Evolutionary conservation across 768 basidiomycete species (phyloP).

Genomic region (Dendrothele bispora): DNA sequence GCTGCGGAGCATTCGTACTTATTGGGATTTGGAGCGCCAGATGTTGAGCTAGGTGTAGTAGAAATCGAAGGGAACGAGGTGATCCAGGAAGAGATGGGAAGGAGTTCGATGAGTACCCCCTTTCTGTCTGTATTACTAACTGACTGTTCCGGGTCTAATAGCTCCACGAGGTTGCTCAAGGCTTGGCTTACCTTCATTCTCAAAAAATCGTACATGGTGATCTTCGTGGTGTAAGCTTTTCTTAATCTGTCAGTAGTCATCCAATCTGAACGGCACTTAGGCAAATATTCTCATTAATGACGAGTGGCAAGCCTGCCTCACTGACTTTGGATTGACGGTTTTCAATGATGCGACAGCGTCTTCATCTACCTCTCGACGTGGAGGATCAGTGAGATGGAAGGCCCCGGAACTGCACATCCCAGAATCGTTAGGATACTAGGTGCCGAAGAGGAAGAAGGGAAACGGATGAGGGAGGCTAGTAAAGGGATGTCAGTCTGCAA

Average conservation of each 20-base stretch:
- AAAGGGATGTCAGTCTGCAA: no score
- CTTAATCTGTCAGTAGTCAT: not conserved
- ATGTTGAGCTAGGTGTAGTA: no score
- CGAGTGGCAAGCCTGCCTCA: constrained; percentile 28
- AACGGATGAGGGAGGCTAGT: no score
- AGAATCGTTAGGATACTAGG: constrained; percentile 23
- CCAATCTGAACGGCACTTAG: not conserved
- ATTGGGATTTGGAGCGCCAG: no score
- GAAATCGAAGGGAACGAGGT: no score
- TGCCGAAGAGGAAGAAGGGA: no score
- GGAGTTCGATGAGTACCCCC: no score
- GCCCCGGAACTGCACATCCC: constrained; percentile 35
- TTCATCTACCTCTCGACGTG: constrained; percentile 21
- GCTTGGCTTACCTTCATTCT: constrained; percentile 9
- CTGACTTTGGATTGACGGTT: constrained; percentile 33
- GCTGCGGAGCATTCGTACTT: no score
- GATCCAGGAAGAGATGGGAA: no score
- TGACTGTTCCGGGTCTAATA: no score
- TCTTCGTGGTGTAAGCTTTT: constrained; percentile 7
- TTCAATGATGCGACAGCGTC: constrained; percentile 27
- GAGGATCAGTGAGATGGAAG: constrained; percentile 32
- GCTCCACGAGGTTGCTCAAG: constrained; percentile 9
- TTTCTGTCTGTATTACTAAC: no score
- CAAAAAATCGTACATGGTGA: constrained; percentile 10
- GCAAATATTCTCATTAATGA: constrained; percentile 32